Percentiles rank a stretch among this genome's conserved stretches.
These are phyloP conservation scores for Lipomyces starkeyi DNA, from an alignment of 805 yeast genomes.

Conservation along the genomic window DNA sequence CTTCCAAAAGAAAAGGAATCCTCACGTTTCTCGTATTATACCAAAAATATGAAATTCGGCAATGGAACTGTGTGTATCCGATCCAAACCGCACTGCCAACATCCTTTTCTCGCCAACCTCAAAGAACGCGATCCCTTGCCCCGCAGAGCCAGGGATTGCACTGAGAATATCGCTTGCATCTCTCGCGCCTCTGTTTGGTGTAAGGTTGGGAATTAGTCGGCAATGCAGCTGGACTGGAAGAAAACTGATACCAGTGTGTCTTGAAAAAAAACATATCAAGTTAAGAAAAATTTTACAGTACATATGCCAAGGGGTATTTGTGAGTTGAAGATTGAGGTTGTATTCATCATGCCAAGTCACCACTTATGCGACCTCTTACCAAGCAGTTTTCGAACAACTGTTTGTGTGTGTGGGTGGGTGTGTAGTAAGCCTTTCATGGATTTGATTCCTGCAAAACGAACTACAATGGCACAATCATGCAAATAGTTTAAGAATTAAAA, in stretches of 20 bases:
- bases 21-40: background rate
- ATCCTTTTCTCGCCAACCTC: slow-evolving; percentile 2
- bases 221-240: slow-evolving; percentile 16
- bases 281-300: background rate
- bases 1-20: background rate
- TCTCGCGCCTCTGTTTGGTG: slow-evolving; percentile 23
- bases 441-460: background rate
- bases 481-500: slow-evolving; percentile 5
- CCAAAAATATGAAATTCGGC: slow-evolving; percentile 13
- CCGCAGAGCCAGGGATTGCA: background rate
- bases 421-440: background rate
- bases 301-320: background rate
- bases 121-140: background rate
- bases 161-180: slow-evolving; percentile 20
- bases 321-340: background rate
- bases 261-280: slow-evolving; percentile 11
- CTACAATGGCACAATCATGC: background rate
- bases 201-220: slow-evolving; percentile 9
- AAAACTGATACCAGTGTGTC: slow-evolving; percentile 28
- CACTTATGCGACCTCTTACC: background rate
- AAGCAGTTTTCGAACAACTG: too few relatives aligned
- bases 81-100: background rate
- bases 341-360: background rate
- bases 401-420: too few relatives aligned
- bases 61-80: slow-evolving; percentile 37